Evolutionary conservation across 2,329 filamentous ascomycete species (phyloP).

Genomic region (Fusarium avenaceum): DNA sequence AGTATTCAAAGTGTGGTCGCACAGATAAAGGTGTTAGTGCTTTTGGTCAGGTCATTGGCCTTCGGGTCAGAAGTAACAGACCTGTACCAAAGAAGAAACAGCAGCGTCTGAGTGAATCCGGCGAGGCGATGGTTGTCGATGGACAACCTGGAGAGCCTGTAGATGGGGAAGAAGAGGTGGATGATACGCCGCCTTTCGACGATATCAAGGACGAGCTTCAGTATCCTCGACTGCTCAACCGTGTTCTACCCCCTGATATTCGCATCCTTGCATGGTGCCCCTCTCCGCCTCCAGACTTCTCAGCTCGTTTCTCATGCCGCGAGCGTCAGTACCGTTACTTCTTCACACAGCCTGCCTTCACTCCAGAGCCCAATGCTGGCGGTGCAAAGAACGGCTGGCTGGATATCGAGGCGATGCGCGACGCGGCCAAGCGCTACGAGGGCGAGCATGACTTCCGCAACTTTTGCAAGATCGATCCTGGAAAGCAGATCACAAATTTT

Average conservation of each 20-base stretch:
- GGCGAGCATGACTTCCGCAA: slow-evolving; percentile 96
- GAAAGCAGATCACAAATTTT: slow-evolving; percentile 91
- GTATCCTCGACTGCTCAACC: slow-evolving; percentile 87
- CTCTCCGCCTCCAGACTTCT: slow-evolving; percentile 81
- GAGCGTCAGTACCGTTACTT: slow-evolving; percentile 96
- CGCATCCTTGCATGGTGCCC: slow-evolving; percentile 94
- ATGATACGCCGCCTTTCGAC: slow-evolving; percentile 63
- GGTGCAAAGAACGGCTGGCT: slow-evolving; percentile 78
- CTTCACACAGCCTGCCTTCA: slow-evolving; percentile 93
- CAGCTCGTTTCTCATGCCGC: slow-evolving; percentile 91
- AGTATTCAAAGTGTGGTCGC: slow-evolving; percentile 95
- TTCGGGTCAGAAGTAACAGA: slow-evolving; percentile 84
- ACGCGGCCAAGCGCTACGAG: slow-evolving; percentile 83
- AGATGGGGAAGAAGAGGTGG: slow-evolving; percentile 30
- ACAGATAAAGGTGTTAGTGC: slow-evolving; percentile 95
- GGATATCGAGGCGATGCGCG: slow-evolving; percentile 87
- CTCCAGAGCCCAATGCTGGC: slow-evolving; percentile 64
- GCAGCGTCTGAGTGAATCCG: slow-evolving; percentile 40
- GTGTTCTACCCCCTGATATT: slow-evolving; percentile 89
- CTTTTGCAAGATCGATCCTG: slow-evolving; percentile 92
- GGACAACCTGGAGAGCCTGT: slow-evolving; percentile 29
- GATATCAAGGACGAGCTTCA: slow-evolving; percentile 83
- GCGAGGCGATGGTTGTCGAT: slow-evolving; percentile 43
- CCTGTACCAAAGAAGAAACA: slow-evolving; percentile 63
- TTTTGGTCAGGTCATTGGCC: slow-evolving; percentile 92